Evolutionary conservation across 176 grass and related monocot species (phyloP).

Genomic region (Oryza coarctata): DNA sequence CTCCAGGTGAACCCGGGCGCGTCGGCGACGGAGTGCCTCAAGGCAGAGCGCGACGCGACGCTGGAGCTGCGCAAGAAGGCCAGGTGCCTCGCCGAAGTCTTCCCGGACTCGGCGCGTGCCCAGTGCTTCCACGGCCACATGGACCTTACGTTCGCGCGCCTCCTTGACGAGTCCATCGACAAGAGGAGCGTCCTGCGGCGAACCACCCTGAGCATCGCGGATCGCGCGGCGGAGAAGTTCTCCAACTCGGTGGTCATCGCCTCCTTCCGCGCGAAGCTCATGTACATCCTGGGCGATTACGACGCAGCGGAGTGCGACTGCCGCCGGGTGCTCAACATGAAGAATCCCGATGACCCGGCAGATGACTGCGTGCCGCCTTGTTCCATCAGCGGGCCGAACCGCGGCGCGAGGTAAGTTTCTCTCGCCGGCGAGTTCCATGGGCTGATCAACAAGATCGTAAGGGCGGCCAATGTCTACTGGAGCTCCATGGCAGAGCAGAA

Average conservation of each 20-base stretch:
- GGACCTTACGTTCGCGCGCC: conserved; percentile 29
- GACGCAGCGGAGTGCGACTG: conserved; percentile 28
- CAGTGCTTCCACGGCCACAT: conserved; percentile 26
- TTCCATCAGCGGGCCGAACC: conserved; percentile 23
- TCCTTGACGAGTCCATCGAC: conserved; percentile 36
- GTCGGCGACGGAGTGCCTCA: background rate
- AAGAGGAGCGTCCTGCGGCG: conserved; percentile 35
- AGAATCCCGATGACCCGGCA: conserved; percentile 19
- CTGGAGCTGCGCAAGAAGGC: background rate
- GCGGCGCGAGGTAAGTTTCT: background rate
- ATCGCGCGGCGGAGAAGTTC: background rate
- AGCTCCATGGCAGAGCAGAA: conserved; percentile 20
- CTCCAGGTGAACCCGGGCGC: too few species aligned
- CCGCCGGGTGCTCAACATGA: conserved; percentile 8
- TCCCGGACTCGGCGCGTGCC: conserved; percentile 20
- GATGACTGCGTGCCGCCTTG: conserved; percentile 21
- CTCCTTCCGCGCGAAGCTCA: conserved; percentile 23
- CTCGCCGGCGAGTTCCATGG: conserved; percentile 14
- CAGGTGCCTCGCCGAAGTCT: background rate
- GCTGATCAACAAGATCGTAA: background rate
- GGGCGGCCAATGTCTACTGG: conserved; percentile 23
- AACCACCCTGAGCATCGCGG: background rate
- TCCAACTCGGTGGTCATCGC: conserved; percentile 25
- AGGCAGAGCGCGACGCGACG: background rate
- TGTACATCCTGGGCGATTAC: conserved; percentile 34